Percentiles rank a stretch among this genome's conserved stretches.
Conservation (phyloP, 108 stramenopile species). For the Nitzschia palea region DNA sequence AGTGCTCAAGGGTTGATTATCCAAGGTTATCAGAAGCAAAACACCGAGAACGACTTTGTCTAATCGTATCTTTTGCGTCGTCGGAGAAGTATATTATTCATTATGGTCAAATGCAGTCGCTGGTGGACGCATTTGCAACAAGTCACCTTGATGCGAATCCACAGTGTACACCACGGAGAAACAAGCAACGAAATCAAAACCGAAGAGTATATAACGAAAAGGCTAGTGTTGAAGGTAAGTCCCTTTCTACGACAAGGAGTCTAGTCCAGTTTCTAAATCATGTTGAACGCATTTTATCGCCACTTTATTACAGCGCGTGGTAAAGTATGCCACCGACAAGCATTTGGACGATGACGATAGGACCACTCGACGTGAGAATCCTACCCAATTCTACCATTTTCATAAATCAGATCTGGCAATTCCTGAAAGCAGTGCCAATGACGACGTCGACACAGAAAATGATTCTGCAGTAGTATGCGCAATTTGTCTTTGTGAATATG, state of each 20-base stretch:
- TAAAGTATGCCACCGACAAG: neutral
- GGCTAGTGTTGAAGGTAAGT: conserved; percentile 5
- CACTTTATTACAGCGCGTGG: neutral
- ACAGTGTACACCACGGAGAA: no score
- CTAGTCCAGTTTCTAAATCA: neutral
- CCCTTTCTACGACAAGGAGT: neutral
- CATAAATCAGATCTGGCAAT: no score
- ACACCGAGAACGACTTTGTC: no score
- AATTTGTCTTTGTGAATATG: conserved; percentile 33
- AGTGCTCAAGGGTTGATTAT: no score
- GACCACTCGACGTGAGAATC: neutral
- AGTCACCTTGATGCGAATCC: no score
- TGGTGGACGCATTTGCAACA: no score
- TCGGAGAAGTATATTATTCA: no score
- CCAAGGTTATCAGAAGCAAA: no score
- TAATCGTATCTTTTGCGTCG: no score
- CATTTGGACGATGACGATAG: neutral
- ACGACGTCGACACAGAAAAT: neutral
- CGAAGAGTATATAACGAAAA: neutral
- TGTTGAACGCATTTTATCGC: neutral
- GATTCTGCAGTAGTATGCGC: conserved; percentile 7
- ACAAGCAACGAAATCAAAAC: neutral
- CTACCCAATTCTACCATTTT: neutral
- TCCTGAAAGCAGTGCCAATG: no score
- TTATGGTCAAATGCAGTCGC: no score